Percentiles rank a stretch among this genome's conserved stretches.
Evolutionary conservation across 2,329 filamentous ascomycete species (phyloP).

Genomic region (Lasiodiplodia sp.): DNA sequence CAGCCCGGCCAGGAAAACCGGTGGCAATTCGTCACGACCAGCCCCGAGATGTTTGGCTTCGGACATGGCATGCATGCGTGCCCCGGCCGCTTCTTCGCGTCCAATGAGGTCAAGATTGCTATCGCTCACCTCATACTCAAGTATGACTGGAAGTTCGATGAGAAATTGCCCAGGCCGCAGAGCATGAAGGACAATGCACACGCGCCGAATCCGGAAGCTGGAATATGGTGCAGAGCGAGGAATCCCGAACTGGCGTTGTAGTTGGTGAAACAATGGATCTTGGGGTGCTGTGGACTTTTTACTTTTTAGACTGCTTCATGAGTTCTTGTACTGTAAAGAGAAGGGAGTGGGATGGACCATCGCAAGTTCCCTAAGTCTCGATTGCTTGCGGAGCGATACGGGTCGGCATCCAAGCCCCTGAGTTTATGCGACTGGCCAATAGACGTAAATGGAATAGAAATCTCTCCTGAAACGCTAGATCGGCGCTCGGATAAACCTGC

Average conservation of each 20-base stretch:
- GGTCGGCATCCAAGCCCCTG: no score
- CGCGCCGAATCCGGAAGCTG: not conserved
- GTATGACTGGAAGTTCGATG: slow-evolving; percentile 38
- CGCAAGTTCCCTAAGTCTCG: no score
- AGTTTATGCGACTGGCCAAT: no score
- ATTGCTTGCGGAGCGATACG: no score
- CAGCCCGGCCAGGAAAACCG: slow-evolving; percentile 7
- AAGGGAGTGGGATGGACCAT: no score
- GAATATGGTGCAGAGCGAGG: not conserved
- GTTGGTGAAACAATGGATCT: no score
- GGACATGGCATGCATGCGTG: slow-evolving; percentile 40
- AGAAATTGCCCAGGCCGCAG: not conserved
- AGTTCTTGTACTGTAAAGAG: no score
- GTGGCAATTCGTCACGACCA: slow-evolving; percentile 41
- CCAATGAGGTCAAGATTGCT: slow-evolving; percentile 45
- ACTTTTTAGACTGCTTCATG: no score
- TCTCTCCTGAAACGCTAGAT: no score
- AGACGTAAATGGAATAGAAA: no score
- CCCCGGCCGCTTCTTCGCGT: slow-evolving; percentile 44
- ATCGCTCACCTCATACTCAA: slow-evolving; percentile 38
- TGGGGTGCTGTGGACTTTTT: no score
- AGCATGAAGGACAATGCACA: not conserved
- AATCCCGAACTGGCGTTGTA: not conserved
- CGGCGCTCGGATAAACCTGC: no score
- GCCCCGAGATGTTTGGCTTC: slow-evolving; percentile 36